Evolutionary conservation across 2,329 filamentous ascomycete genomes (phyloP).

Genomic region (Hymenoscyphus salicellus): DNA sequence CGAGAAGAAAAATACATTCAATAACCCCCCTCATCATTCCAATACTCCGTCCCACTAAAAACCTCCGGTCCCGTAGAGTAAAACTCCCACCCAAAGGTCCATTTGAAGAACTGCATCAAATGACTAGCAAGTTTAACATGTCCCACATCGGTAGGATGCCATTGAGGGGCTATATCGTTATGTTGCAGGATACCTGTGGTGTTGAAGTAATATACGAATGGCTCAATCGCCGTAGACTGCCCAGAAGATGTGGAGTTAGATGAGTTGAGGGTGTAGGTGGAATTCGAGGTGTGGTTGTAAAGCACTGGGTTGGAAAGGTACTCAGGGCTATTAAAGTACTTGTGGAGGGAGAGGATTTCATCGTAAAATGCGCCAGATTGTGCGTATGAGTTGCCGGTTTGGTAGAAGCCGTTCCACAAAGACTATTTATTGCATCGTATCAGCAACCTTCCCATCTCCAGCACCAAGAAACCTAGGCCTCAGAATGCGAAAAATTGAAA

Average conservation of each 20-base stretch:
- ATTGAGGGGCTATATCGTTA: slow-evolving; percentile 58
- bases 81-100: slow-evolving; percentile 56
- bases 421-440: slow-evolving; percentile 36
- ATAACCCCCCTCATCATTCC: slow-evolving; percentile 45
- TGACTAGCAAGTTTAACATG: slow-evolving; percentile 61
- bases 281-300: slow-evolving; percentile 43
- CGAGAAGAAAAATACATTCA: not conserved
- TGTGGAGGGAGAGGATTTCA: slow-evolving; percentile 49
- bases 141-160: slow-evolving; percentile 59
- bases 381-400: slow-evolving; percentile 48
- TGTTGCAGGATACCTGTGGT: slow-evolving; percentile 59
- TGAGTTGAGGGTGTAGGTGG: slow-evolving; percentile 16
- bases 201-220: slow-evolving; percentile 60
- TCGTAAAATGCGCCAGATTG: slow-evolving; percentile 47
- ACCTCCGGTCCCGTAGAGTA: slow-evolving; percentile 54
- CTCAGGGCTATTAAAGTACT: slow-evolving; percentile 49
- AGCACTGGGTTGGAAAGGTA: slow-evolving; percentile 42
- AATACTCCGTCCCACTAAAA: slow-evolving; percentile 48
- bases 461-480: too few species aligned
- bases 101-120: slow-evolving; percentile 54
- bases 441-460: too few species aligned
- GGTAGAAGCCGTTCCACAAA: slow-evolving; percentile 53
- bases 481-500: not conserved
- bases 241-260: slow-evolving; percentile 38
- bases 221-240: slow-evolving; percentile 31